Evolutionary conservation across 305 asterid species (phyloP).

Genomic region (Plantago rigida): DNA sequence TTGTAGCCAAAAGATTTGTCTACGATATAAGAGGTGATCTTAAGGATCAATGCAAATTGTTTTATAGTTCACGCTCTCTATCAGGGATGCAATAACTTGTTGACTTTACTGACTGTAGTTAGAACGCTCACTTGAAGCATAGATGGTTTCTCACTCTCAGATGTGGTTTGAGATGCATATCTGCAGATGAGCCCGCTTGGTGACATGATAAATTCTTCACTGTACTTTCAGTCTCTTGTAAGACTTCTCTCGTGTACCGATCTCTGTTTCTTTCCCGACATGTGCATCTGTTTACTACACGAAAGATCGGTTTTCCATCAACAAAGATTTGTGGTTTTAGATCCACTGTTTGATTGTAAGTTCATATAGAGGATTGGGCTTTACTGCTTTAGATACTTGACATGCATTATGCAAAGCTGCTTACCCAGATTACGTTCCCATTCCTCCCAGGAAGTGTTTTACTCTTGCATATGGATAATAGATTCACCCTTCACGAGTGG

Average conservation of each 20-base stretch:
- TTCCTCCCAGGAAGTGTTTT: too few relatives aligned
- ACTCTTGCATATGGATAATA: too few relatives aligned
- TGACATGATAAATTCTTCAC: constrained; percentile 19
- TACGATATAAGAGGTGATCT: constrained; percentile 5
- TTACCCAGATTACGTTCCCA: too few relatives aligned
- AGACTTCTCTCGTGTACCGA: constrained; percentile 2
- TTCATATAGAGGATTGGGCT: too few relatives aligned
- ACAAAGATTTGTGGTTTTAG: too few relatives aligned
- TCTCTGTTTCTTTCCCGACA: not conserved
- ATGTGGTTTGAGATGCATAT: constrained; percentile 26
- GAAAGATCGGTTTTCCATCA: not conserved
- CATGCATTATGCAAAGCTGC: too few relatives aligned
- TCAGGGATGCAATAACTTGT: constrained; percentile 25
- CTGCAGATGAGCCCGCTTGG: constrained; percentile 20
- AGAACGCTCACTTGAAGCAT: constrained; percentile 22
- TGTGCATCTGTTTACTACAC: too few relatives aligned
- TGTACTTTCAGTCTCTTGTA: constrained; percentile 25
- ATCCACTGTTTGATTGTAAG: too few relatives aligned
- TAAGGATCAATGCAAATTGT: not conserved
- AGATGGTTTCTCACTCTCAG: constrained; percentile 26
- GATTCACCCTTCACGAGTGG: too few relatives aligned
- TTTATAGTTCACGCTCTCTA: constrained; percentile 2
- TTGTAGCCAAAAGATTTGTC: constrained; percentile 30
- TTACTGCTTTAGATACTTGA: too few relatives aligned
- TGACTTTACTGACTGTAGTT: constrained; percentile 28